A percentile compares a stretch with the other conserved stretches of the same genome.
phyloP scores from a whole-genome alignment of 2,329 filamentous ascomycete species.

The Celoporthe dispersa region DNA sequence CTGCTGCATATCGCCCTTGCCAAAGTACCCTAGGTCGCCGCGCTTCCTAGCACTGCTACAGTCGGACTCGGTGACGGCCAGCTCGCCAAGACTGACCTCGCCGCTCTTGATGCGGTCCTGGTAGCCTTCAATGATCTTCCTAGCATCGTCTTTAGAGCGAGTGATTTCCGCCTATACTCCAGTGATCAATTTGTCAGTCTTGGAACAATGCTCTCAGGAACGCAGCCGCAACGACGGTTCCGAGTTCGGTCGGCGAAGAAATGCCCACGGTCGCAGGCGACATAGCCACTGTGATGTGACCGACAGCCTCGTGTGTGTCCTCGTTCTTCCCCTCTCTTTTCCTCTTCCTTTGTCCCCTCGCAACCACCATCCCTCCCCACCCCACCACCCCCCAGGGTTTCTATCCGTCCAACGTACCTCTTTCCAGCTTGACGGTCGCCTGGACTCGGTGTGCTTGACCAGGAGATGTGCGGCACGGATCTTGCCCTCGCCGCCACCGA shows the following conservation, averaged over 20 bases:
- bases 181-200: constrained; percentile 17
- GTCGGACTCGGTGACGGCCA: constrained; percentile 89
- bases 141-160: constrained; percentile 84
- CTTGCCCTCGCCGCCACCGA: constrained; percentile 61
- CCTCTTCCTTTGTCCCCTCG: background rate
- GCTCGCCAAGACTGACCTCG: constrained; percentile 72
- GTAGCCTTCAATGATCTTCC: constrained; percentile 74
- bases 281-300: background rate
- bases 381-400: background rate
- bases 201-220: too few relatives aligned
- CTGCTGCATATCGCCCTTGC: constrained; percentile 94
- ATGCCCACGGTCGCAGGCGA: background rate
- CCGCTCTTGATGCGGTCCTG: constrained; percentile 77
- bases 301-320: background rate
- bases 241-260: background rate
- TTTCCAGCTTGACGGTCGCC: constrained; percentile 90
- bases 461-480: constrained; percentile 92
- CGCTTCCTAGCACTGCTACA: constrained; percentile 94
- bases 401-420: constrained; percentile 54
- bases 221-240: background rate
- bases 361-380: background rate
- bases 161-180: constrained; percentile 74
- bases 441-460: constrained; percentile 88
- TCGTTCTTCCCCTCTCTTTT: too few relatives aligned
- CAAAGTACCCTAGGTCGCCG: constrained; percentile 95